Evolutionary conservation across 441 rosid genomes (phyloP).

Genomic region (Populus tomentosa): DNA sequence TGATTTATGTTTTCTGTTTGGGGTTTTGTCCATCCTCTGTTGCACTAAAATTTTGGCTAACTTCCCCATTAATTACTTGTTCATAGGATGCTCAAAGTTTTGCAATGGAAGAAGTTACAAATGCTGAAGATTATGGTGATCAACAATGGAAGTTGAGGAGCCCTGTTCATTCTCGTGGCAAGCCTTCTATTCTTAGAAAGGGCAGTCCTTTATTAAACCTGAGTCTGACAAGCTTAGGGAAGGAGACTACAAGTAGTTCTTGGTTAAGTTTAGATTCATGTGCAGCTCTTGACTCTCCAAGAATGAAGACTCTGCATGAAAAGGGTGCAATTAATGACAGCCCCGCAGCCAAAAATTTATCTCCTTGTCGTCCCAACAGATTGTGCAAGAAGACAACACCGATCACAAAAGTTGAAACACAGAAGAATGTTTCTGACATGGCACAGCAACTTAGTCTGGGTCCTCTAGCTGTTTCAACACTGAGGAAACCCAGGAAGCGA

Average conservation of each 20-base stretch:
- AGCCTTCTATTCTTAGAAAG: constrained; percentile 18
- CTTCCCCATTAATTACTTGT: constrained; percentile 15
- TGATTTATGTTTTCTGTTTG: neutral
- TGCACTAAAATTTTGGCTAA: neutral
- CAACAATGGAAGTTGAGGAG: constrained; percentile 21
- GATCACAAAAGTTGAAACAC: constrained; percentile 22
- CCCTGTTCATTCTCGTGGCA: constrained; percentile 10
- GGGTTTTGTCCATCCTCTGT: neutral
- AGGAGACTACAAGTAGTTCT: constrained; percentile 45
- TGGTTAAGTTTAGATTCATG: constrained; percentile 82
- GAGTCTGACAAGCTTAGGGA: constrained; percentile 32
- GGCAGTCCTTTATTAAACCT: constrained; percentile 32
- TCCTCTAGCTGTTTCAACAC: constrained; percentile 39
- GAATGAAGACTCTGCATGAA: constrained; percentile 30
- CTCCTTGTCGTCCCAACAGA: constrained; percentile 38
- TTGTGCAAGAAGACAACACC: constrained; percentile 45
- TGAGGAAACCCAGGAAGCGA: constrained; percentile 54
- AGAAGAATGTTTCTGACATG: constrained; percentile 37
- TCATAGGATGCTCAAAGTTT: constrained; percentile 40
- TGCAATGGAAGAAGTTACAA: constrained; percentile 25
- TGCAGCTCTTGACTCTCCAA: constrained; percentile 29
- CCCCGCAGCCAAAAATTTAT: constrained; percentile 23
- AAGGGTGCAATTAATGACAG: constrained; percentile 22
- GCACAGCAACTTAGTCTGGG: constrained; percentile 50
- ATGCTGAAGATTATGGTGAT: constrained; percentile 30